Evolutionary conservation across 441 rosid genomes (phyloP).

Genomic region (Gossypium gossypioides): DNA sequence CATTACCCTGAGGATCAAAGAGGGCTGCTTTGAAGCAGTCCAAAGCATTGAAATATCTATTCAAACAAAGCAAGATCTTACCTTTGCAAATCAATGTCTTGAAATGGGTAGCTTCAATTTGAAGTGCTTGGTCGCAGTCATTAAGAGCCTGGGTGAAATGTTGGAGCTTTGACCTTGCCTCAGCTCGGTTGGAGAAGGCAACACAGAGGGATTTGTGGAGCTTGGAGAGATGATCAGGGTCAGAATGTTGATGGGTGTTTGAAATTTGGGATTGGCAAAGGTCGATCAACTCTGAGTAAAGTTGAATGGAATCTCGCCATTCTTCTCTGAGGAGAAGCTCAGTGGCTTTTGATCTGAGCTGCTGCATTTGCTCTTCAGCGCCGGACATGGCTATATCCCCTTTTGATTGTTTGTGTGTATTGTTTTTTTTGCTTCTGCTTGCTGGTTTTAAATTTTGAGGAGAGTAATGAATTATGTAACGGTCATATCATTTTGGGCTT

Average conservation of each 20-base stretch:
- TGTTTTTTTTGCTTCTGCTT: not conserved
- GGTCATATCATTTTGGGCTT: not conserved
- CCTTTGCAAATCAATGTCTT: conserved; percentile 77
- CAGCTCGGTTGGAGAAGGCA: conserved; percentile 71
- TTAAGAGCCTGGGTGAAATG: conserved; percentile 38
- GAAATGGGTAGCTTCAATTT: conserved; percentile 57
- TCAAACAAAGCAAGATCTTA: conserved; percentile 51
- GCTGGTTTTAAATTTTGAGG: not conserved
- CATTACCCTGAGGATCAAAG: conserved; percentile 34
- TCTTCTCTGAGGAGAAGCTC: conserved; percentile 73
- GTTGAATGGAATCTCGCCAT: conserved; percentile 53
- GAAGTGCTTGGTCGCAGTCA: conserved; percentile 57
- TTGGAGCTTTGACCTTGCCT: conserved; percentile 40
- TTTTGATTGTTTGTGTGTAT: too few relatives aligned
- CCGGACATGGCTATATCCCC: not conserved
- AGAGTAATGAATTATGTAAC: not conserved
- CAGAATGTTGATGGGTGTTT: conserved; percentile 18
- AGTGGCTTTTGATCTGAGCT: conserved; percentile 60
- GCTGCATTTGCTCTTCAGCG: conserved; percentile 43
- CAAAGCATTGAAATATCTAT: conserved; percentile 50
- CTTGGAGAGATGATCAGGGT: conserved; percentile 26
- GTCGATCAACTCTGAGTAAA: conserved; percentile 51
- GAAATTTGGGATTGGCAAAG: conserved; percentile 42
- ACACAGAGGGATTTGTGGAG: conserved; percentile 52
- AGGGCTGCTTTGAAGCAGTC: conserved; percentile 59